phyloP scores from a whole-genome alignment of 2,329 filamentous ascomycete species.

The Arthrobotrys conoides region DNA sequence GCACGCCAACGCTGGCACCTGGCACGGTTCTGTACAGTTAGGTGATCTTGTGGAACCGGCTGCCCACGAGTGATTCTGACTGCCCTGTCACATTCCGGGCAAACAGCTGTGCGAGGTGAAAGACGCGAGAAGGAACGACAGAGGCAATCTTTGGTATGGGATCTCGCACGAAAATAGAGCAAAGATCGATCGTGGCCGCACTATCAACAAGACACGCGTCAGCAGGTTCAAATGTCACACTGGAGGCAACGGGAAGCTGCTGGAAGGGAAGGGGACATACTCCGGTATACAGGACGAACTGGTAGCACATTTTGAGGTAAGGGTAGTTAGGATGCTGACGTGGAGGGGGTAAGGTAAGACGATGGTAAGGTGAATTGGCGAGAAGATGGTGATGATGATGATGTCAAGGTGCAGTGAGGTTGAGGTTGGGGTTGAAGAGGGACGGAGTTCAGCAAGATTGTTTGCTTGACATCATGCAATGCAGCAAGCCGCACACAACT shows the following conservation, averaged over 20 bases:
- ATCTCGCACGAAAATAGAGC: constrained; percentile 41
- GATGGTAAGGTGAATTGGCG: constrained; percentile 2
- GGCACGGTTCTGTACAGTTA: constrained; percentile 40
- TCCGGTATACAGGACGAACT: constrained; percentile 42
- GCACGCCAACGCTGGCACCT: constrained; percentile 38
- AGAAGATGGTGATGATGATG: not conserved
- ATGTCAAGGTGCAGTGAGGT: not conserved
- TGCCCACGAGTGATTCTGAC: constrained; percentile 23
- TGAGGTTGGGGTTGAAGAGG: not conserved
- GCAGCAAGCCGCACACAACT: not conserved
- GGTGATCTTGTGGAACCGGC: constrained; percentile 31
- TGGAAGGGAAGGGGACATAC: constrained; percentile 6
- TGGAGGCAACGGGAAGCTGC: not conserved
- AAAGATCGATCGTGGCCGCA: constrained; percentile 57
- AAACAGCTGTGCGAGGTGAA: constrained; percentile 12
- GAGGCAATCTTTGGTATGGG: constrained; percentile 38
- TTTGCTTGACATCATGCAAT: not conserved
- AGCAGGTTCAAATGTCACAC: not conserved
- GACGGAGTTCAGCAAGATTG: not conserved
- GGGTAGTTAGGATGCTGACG: not conserved
- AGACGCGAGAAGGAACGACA: constrained; percentile 46
- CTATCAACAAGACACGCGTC: constrained; percentile 1
- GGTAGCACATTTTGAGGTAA: constrained; percentile 48
- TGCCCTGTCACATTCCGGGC: constrained; percentile 42
- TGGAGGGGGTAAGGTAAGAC: not conserved